phyloP scores from a whole-genome alignment of 345 rosid genomes.

The Eucalyptus decipiens region DNA sequence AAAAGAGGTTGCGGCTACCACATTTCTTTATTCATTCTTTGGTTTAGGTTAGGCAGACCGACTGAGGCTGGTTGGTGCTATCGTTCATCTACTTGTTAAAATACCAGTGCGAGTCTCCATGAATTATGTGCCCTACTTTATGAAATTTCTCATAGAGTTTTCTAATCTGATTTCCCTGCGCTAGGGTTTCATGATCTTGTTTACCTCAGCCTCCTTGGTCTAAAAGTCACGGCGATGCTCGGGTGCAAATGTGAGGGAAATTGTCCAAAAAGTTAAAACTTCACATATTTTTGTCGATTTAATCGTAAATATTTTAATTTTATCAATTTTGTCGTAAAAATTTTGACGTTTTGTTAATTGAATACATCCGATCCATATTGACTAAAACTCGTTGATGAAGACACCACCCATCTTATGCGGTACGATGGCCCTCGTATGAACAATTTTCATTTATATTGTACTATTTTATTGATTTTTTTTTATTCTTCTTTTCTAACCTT shows the following conservation, averaged over 20 bases:
- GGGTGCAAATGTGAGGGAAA: neutral
- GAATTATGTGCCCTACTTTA: neutral
- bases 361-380: too few relatives aligned
- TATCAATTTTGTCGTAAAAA: fast-evolving
- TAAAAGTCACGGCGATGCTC: neutral
- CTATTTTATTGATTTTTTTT: too few relatives aligned
- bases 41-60: neutral
- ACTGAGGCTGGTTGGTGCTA: neutral
- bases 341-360: too few relatives aligned
- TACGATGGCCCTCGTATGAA: fast-evolving
- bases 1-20: neutral
- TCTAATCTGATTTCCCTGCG: neutral
- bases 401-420: too few relatives aligned
- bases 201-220: neutral
- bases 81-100: neutral
- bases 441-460: too few relatives aligned
- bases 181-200: neutral
- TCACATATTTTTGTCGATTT: too few relatives aligned
- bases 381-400: neutral
- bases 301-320: too few relatives aligned
- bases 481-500: neutral
- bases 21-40: neutral
- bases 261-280: too few relatives aligned
- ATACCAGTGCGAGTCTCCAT: neutral
- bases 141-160: neutral